phyloP scores from a whole-genome alignment of 192 early-diverging fungal genomes.

The Phycomyces blakesleeanus region DNA sequence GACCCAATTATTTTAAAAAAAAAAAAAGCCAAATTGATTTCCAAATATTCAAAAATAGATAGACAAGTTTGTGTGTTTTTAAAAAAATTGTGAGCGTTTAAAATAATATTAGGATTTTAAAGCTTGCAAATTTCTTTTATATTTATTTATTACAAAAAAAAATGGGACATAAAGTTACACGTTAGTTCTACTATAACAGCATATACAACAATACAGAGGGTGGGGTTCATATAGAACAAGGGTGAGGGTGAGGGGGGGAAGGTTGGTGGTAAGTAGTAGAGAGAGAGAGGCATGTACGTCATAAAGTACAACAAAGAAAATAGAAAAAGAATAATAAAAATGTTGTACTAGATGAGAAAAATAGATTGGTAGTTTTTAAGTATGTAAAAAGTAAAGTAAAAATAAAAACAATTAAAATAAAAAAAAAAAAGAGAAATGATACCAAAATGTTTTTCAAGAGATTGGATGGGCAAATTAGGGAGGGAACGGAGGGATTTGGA shows the following conservation, averaged over 20 bases:
- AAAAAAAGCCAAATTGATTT: no score
- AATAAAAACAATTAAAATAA: no score
- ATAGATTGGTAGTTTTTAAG: neutral
- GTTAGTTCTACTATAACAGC: conserved; percentile 8
- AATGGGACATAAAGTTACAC: conserved; percentile 10
- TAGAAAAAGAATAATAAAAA: neutral
- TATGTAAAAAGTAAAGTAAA: no score
- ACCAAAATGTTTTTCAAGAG: neutral
- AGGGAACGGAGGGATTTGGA: conserved; percentile 2
- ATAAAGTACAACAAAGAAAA: neutral
- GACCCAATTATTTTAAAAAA: no score
- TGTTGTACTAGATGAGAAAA: conserved; percentile 5
- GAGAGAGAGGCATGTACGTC: neutral
- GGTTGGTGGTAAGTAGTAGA: neutral
- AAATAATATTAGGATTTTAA: neutral
- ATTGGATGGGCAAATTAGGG: no score
- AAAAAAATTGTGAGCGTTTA: neutral
- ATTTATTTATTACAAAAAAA: conserved; percentile 2
- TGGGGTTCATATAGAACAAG: conserved; percentile 2
- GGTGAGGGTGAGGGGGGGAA: neutral
- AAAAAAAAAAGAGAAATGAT: neutral
- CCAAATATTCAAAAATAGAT: no score
- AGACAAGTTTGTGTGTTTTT: no score
- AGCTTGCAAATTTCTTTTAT: neutral
- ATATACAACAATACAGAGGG: conserved; percentile 11